These are phyloP conservation scores for Flueggea neowawraea DNA, from an alignment of 441 rosid genomes.

Conservation along the genomic window DNA sequence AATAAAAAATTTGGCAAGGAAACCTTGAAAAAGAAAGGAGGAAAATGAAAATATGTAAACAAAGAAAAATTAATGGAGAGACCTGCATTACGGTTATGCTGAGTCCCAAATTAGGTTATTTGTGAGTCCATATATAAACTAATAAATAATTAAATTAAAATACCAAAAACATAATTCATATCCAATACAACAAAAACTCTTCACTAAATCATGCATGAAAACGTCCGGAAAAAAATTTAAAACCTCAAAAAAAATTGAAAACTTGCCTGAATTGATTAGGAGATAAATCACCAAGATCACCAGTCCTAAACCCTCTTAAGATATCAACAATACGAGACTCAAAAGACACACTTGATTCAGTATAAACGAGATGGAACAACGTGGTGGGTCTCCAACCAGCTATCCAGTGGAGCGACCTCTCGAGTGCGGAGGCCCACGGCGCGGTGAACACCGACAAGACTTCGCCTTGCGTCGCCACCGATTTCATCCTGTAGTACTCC, in stretches of 20 bases:
- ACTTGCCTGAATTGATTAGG: slow-evolving; percentile 70
- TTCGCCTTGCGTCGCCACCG: slow-evolving; percentile 42
- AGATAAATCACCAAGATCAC: slow-evolving; percentile 84
- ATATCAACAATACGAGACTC: slow-evolving; percentile 76
- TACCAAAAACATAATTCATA: no score
- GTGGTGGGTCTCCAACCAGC: slow-evolving; percentile 84
- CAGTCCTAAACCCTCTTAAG: slow-evolving; percentile 56
- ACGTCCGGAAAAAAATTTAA: background rate
- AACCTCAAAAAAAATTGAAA: background rate
- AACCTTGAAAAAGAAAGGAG: no score
- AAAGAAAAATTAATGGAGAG: background rate
- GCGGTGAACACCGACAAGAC: slow-evolving; percentile 51
- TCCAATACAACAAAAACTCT: no score
- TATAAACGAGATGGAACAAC: slow-evolving; percentile 70
- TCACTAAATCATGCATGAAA: background rate
- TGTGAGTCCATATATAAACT: no score
- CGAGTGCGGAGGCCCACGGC: slow-evolving; percentile 75
- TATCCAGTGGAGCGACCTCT: slow-evolving; percentile 81
- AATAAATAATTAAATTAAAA: no score
- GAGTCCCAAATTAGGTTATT: no score
- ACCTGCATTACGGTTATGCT: no score
- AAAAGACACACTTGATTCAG: slow-evolving; percentile 73
- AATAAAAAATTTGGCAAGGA: background rate
- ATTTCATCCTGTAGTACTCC: slow-evolving; percentile 50
- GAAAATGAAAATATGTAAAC: background rate